Evolutionary conservation across 805 yeast species (phyloP).

Genomic region (Kuraishia hungarica): DNA sequence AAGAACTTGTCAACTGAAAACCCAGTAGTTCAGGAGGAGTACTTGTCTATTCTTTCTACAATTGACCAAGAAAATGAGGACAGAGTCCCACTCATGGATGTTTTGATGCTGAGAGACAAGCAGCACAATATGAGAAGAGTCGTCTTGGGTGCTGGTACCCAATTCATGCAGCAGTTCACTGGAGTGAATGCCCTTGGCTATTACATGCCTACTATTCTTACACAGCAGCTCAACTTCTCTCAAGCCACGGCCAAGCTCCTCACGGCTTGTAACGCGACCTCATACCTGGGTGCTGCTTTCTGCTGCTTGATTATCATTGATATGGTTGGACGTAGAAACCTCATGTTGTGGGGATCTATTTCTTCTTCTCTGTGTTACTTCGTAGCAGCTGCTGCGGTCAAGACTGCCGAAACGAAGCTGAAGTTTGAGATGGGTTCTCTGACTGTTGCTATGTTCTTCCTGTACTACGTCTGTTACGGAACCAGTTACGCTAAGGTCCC

Average conservation of each 20-base stretch:
- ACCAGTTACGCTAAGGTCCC: conserved; percentile 19
- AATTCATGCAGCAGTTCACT: conserved; percentile 63
- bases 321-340: conserved; percentile 22
- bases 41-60: not conserved
- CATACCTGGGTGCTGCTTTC: conserved; percentile 3
- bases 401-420: conserved; percentile 17
- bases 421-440: conserved; percentile 2
- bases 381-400: conserved; percentile 38
- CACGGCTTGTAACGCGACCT: conserved; percentile 4
- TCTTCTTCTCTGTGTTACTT: conserved; percentile 39
- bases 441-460: conserved; percentile 45
- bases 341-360: conserved; percentile 12
- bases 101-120: conserved; percentile 36
- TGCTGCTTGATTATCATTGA: conserved; percentile 6
- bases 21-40: conserved; percentile 1
- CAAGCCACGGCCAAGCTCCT: conserved; percentile 2
- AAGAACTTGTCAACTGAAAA: not conserved
- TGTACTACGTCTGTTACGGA: conserved; percentile 50
- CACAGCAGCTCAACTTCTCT: conserved; percentile 3
- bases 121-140: conserved; percentile 55
- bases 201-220: conserved; percentile 22
- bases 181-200: conserved; percentile 68
- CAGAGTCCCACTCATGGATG: conserved; percentile 35
- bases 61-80: conserved; percentile 5
- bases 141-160: conserved; percentile 54